Evolutionary conservation across 768 basidiomycete genomes (phyloP), one percentile per base, ranked within the genome.

Genomic region (Naganishia onofrii): DNA sequence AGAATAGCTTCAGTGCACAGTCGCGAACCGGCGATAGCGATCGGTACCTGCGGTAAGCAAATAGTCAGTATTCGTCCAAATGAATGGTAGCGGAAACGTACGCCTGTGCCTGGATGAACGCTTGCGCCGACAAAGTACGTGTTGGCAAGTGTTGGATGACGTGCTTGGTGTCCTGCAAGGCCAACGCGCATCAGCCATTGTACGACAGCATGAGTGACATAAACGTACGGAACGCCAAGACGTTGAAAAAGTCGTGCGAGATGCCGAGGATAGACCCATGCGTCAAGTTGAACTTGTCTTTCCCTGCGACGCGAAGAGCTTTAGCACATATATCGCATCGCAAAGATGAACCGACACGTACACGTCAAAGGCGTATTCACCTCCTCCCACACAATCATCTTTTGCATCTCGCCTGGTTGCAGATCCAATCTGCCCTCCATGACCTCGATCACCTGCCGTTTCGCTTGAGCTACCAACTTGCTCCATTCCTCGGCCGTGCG

Each of bases 41-140:
- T 82, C 19, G 82, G 82, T 0, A 82, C 81, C 72, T 72, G 51
- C n/a, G n/a, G 34, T 17, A 32, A 26, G 17, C 26, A 32, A 32
- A 34, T 29, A 29, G 67, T 44, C 34, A 48, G 44, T 29, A 28
- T 36, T 0, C n/a, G n/a, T n/a, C n/a, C n/a, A n/a, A n/a, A n/a
- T n/a, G n/a, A n/a, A n/a, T n/a, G n/a, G n/a, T n/a, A 13, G 58
- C 23, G 64, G 15, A 1, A 31, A n/a, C 60, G 19, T 13, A 76
- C 76, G 34, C 81, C 83, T 13, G 83, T 83, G 51, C 83, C 83
- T 1, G 83, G 83, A 71, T 83, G 83, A 17, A 81, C 80, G 31
- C 79, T 81, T 0, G 83, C 83, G n/a, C 83, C 83, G 34, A 83
- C 83, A 68, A 83, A 83, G 75, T 82, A 83, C 13, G 81, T 76